phyloP scores from a whole-genome alignment of 2,329 filamentous ascomycete species.

The Exophiala dermatitidis region DNA sequence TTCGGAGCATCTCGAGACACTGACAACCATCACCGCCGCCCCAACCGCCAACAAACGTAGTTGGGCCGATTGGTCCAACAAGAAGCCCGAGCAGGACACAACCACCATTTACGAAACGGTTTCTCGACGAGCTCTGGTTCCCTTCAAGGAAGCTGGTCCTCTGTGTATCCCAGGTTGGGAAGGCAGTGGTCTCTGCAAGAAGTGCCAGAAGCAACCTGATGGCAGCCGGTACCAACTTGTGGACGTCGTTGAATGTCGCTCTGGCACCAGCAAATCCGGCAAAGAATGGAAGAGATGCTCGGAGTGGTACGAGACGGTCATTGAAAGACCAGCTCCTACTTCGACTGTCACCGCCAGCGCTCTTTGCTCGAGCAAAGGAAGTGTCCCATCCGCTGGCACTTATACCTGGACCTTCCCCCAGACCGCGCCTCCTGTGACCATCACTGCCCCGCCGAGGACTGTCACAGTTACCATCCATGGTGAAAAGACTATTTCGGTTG shows the following conservation, averaged over 20 bases:
- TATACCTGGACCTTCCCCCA: conserved; percentile 22
- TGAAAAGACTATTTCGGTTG: background rate
- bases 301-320: conserved; percentile 12
- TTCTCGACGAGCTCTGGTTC: conserved; percentile 10
- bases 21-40: conserved; percentile 6
- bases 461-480: conserved; percentile 10
- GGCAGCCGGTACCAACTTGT: conserved; percentile 11
- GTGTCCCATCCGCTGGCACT: conserved; percentile 8
- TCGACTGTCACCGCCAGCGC: conserved; percentile 11
- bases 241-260: conserved; percentile 18
- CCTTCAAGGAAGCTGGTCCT: conserved; percentile 14
- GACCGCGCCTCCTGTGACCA: conserved; percentile 8
- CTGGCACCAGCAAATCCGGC: conserved; percentile 6
- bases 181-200: conserved; percentile 16
- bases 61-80: conserved; percentile 5
- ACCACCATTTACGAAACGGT: conserved; percentile 14
- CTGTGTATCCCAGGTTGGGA: conserved; percentile 15
- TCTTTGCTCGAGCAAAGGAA: conserved; percentile 10
- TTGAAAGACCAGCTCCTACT: conserved; percentile 9
- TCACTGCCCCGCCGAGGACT: conserved; percentile 6
- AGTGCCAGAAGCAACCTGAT: conserved; percentile 7
- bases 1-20: conserved; percentile 11
- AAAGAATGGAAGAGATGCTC: conserved; percentile 7
- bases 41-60: background rate
- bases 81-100: background rate